Conservation (phyloP, 2,329 filamentous ascomycete genomes). For the Paradendryphiella salina region DNA sequence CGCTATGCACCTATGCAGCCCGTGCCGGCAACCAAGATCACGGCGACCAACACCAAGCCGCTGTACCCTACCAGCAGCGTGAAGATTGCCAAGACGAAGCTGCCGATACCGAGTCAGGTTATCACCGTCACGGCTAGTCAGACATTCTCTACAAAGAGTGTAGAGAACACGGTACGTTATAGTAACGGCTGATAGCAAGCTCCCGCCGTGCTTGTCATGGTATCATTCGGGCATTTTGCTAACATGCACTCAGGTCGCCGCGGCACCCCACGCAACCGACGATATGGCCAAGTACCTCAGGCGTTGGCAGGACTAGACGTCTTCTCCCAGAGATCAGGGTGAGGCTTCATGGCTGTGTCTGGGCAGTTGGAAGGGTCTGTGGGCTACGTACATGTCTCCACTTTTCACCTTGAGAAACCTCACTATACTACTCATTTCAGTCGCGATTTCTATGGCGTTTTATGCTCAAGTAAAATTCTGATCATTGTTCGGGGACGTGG, state of each 20-base stretch:
- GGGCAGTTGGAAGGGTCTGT: too few relatives aligned
- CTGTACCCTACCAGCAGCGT: conserved; percentile 61
- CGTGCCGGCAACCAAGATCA: conserved; percentile 62
- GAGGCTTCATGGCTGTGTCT: not conserved
- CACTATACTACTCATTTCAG: not conserved
- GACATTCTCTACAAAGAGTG: conserved; percentile 56
- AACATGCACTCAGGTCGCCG: conserved; percentile 53
- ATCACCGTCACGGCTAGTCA: conserved; percentile 58
- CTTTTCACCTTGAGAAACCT: not conserved
- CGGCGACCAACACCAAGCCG: conserved; percentile 54
- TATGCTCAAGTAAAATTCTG: not conserved
- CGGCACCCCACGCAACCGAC: conserved; percentile 55
- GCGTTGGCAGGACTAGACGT: conserved; percentile 60
- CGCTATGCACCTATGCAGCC: conserved; percentile 66
- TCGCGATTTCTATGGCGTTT: not conserved
- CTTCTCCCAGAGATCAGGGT: not conserved
- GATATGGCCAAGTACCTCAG: conserved; percentile 62
- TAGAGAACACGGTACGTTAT: conserved; percentile 62
- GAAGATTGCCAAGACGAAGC: conserved; percentile 55
- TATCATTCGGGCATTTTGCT: conserved; percentile 11
- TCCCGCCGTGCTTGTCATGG: not conserved
- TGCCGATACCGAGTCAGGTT: conserved; percentile 51
- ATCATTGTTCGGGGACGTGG: not conserved
- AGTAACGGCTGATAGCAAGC: not conserved
- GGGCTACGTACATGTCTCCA: not conserved